Evolutionary conservation across 352 stramenopile genomes (phyloP), one percentile per base, ranked within the genome.

Genomic region (Pythium sukuiense): DNA sequence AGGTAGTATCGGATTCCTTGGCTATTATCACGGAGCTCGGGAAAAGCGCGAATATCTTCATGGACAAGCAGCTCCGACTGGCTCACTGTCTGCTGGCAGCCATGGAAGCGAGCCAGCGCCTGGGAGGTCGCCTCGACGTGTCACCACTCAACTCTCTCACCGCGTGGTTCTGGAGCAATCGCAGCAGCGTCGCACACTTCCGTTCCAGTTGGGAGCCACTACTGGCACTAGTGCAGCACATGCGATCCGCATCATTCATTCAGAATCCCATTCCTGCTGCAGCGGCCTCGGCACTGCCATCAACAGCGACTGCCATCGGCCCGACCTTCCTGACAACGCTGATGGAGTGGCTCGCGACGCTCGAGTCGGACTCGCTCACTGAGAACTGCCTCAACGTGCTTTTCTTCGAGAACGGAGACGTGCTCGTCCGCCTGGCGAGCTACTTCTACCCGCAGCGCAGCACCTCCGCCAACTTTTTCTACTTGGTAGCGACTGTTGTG

Each of bases 311-410:
- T 46, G 7, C 56, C 4, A 64, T 5, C 16, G 50, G 27, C 4
- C 59, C 65, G n/a, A 75, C 71, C 18, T 79, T 79, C 24, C 60
- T 79, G 7, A 62, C 52, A 12, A 61, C 66, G 12, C 54, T 79
- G 3, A 49, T 75, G 43, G 70, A 77, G 35, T 79, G 73, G 70
- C 20, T 79, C 48, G 73, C 66, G 7, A 72, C 66, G 7, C 62
- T 77, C 53, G 73, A 79, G 32, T 57, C 55, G 8, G 55, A 66
- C 11, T 57, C 55, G 13, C 63, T 75, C 26, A 79, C 70, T 12
- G 70, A 73, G 20, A 75, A 77, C 60, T 79, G 67, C 6, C 56
- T 79, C 55, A 77, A 77, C 52, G 41, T 65, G 8, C 43, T 79
- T 1, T 79, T 79, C 27, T 61, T 76, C 8, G 70, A 77, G 43